A percentile compares a stretch with the other conserved stretches of the same genome.
Conservation (phyloP, 306 rosid genomes). For the Acacia confusa region DNA sequence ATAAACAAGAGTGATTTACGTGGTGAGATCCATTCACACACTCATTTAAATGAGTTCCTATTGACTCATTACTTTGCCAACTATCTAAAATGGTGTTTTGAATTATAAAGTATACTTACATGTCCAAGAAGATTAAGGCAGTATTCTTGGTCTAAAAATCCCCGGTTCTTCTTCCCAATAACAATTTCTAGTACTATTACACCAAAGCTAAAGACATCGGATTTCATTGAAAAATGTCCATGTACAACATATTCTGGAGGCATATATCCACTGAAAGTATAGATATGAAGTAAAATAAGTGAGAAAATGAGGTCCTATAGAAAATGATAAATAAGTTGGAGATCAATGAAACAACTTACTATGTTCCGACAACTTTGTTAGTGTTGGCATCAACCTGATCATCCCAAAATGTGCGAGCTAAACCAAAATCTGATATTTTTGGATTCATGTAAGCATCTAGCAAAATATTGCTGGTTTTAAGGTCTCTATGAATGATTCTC, state of each 20-base stretch:
- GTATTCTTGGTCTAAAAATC: slow-evolving; percentile 36
- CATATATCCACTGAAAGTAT: slow-evolving; percentile 47
- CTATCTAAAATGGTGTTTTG: not conserved
- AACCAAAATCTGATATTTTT: slow-evolving; percentile 55
- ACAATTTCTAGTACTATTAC: slow-evolving; percentile 49
- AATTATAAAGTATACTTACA: slow-evolving; percentile 18
- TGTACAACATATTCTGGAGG: slow-evolving; percentile 49
- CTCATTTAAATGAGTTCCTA: not conserved
- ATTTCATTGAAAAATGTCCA: slow-evolving; percentile 46
- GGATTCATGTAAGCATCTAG: slow-evolving; percentile 47
- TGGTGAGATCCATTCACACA: not conserved
- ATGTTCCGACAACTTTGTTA: slow-evolving; percentile 54
- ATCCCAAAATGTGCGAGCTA: slow-evolving; percentile 47
- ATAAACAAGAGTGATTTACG: not conserved
- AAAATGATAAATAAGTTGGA: not conserved
- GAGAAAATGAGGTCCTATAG: not conserved
- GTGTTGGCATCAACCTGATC: slow-evolving; percentile 54
- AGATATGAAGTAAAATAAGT: not conserved
- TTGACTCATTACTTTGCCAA: not conserved
- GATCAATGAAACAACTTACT: slow-evolving; percentile 35
- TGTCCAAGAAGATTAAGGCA: slow-evolving; percentile 53
- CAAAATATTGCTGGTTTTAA: slow-evolving; percentile 51
- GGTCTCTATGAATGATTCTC: slow-evolving; percentile 56
- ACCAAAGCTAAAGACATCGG: slow-evolving; percentile 57
- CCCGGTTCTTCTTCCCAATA: slow-evolving; percentile 51